Evolutionary conservation across 192 early-diverging fungal genomes (phyloP), one percentile per base, ranked within the genome.

Genomic region (Dimargaris cristalligena): DNA sequence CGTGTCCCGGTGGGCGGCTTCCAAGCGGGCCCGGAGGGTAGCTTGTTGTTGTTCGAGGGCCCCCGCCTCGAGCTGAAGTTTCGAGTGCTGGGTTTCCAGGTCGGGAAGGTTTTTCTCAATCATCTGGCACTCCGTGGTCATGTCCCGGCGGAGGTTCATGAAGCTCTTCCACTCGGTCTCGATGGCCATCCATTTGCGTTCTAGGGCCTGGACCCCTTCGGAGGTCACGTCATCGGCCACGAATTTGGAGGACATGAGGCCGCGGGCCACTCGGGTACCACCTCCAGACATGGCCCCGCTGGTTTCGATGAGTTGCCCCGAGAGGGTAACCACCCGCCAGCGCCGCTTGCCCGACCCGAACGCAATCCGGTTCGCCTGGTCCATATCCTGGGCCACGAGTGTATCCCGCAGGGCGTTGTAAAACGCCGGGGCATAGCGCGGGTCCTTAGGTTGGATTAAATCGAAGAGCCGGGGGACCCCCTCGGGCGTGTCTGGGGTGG

Each of bases 261-360:
- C 96, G 16, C 82, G 78, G 9, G 71, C 69, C 0, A 82, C 78
- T 50, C 75, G 74, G 14, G 62, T 78, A 23, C 92, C 94, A 51
- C 92, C 96, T 60, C 94, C 94, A 33, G 80, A 82, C 89, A 99
- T 91, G 8, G 92, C 85, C 63, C 96, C 94, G 6, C 84, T 82
- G 25, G 78, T 79, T 60, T 96, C 94, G 58, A 99, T 90, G 48
- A 97, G 67, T 51, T 90, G 78, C 2, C 96, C 94, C 51, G 87
- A 87, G 41, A 99, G 66, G 1, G 91, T 97, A 4, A 99, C 96
- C 8, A 97, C 92, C 31, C 94, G 80, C 76, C 82, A 87, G n/a
- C 91, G 79, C 28, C 72, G 74, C n/a, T 18, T 22, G 20, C 25
- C 25, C 31, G 61, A 59, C n/a, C 87, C 85, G 63, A 82, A 98